phyloP scores from a whole-genome alignment of 352 stramenopile genomes.

The Pythium aquatile region DNA sequence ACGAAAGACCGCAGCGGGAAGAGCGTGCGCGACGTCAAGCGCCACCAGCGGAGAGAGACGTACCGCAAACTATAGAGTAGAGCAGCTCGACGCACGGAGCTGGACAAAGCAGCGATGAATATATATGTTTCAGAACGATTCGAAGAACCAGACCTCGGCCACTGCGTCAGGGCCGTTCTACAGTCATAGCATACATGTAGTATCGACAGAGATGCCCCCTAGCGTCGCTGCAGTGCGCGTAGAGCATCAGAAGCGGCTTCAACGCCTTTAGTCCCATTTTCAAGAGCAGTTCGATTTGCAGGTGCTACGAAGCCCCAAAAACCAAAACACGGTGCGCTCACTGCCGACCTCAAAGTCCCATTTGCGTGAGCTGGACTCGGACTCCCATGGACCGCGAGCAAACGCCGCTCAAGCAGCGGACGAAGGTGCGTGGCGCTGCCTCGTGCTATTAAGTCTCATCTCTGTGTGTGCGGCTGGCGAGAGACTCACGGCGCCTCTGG shows the following conservation, averaged over 20 bases:
- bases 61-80: constrained; percentile 57
- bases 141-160: too few species aligned
- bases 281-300: background rate
- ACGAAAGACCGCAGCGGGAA: constrained; percentile 30
- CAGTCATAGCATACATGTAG: too few species aligned
- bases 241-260: background rate
- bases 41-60: constrained; percentile 55
- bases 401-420: constrained; percentile 73
- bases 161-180: too few species aligned
- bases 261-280: too few species aligned
- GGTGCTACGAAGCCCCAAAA: background rate
- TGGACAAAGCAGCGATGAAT: too few species aligned
- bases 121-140: too few species aligned
- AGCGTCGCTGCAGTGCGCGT: too few species aligned
- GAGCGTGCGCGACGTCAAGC: constrained; percentile 37
- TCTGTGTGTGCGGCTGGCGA: background rate
- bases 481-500: constrained; percentile 1
- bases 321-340: constrained; percentile 4
- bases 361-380: background rate
- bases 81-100: background rate
- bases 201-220: too few species aligned
- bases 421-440: constrained; percentile 45
- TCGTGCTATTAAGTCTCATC: background rate
- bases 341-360: background rate
- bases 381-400: constrained; percentile 63